Percentiles rank a stretch among this genome's conserved stretches.
Evolutionary conservation across 495 filamentous ascomycete genomes (phyloP).

Genomic region (Aspergillus sclerotiicarbonarius): DNA sequence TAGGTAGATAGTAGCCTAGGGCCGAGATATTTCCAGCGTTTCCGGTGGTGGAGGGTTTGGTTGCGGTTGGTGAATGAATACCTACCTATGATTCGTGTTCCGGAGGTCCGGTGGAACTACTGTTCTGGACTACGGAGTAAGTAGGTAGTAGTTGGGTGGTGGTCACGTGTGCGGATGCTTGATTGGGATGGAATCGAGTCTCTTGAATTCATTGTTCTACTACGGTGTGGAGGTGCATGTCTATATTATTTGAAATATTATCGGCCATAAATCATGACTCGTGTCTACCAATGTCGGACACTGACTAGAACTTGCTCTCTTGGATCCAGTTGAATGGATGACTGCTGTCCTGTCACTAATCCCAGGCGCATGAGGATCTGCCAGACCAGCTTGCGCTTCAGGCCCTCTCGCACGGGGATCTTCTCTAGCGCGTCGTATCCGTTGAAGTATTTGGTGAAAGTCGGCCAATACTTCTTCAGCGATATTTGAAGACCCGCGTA

Average conservation of each 20-base stretch:
- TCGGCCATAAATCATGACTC: not conserved
- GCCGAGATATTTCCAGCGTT: not conserved
- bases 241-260: not conserved
- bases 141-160: too few relatives aligned
- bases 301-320: slow-evolving; percentile 42
- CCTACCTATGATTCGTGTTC: not conserved
- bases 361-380: slow-evolving; percentile 52
- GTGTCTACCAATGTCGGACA: slow-evolving; percentile 44
- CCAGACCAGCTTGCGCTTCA: slow-evolving; percentile 82
- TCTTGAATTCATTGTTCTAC: too few relatives aligned
- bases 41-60: not conserved
- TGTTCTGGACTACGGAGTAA: too few relatives aligned
- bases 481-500: slow-evolving; percentile 53
- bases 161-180: too few relatives aligned
- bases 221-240: too few relatives aligned
- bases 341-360: slow-evolving; percentile 30
- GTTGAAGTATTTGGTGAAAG: slow-evolving; percentile 77
- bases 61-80: not conserved
- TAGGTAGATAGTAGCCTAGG: too few relatives aligned
- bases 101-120: too few relatives aligned
- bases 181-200: too few relatives aligned
- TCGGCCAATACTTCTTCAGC: slow-evolving; percentile 51
- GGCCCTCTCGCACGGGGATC: slow-evolving; percentile 72
- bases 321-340: slow-evolving; percentile 31
- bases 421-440: slow-evolving; percentile 84